Percentiles rank a stretch among this genome's conserved stretches.
These are phyloP conservation scores for Caryopteris hybrid DNA, from an alignment of 305 asterid species.

Conservation along the genomic window DNA sequence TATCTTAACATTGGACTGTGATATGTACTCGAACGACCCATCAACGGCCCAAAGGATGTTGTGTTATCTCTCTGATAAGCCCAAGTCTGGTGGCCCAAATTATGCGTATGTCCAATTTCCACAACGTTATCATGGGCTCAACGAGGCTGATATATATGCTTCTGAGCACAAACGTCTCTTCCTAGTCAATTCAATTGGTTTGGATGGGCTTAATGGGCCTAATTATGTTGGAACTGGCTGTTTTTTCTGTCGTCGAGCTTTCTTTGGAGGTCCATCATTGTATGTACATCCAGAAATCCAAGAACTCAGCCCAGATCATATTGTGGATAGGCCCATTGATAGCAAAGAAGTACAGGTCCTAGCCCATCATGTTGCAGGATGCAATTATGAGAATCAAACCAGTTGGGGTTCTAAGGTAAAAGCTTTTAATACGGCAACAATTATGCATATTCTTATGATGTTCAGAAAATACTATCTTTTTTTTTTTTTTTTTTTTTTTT, in stretches of 20 bases:
- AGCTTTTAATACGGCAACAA: not conserved
- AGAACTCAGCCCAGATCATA: slow-evolving; percentile 45
- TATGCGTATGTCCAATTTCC: slow-evolving; percentile 72
- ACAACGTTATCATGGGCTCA: slow-evolving; percentile 67
- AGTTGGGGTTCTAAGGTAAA: slow-evolving; percentile 75
- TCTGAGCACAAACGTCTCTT: slow-evolving; percentile 50
- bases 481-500: too few relatives aligned
- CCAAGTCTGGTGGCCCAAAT: slow-evolving; percentile 31
- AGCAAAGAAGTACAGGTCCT: slow-evolving; percentile 18
- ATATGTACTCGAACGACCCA: slow-evolving; percentile 85
- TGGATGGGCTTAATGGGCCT: slow-evolving; percentile 75
- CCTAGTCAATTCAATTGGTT: slow-evolving; percentile 43
- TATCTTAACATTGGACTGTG: slow-evolving; percentile 71
- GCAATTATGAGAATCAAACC: slow-evolving; percentile 49
- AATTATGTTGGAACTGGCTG: slow-evolving; percentile 73
- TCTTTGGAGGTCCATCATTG: slow-evolving; percentile 52
- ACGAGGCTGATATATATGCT: slow-evolving; percentile 61
- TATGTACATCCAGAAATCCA: slow-evolving; percentile 36
- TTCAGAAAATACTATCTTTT: too few relatives aligned
- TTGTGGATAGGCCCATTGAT: slow-evolving; percentile 35
- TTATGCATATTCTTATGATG: too few relatives aligned
- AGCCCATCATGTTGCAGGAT: slow-evolving; percentile 55
- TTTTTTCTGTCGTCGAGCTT: slow-evolving; percentile 57
- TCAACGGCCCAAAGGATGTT: slow-evolving; percentile 43
- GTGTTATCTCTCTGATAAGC: slow-evolving; percentile 39